Base-by-base conservation (phyloP, 495 filamentous ascomycete genomes). In the Trichoderma asperelloides region DNA sequence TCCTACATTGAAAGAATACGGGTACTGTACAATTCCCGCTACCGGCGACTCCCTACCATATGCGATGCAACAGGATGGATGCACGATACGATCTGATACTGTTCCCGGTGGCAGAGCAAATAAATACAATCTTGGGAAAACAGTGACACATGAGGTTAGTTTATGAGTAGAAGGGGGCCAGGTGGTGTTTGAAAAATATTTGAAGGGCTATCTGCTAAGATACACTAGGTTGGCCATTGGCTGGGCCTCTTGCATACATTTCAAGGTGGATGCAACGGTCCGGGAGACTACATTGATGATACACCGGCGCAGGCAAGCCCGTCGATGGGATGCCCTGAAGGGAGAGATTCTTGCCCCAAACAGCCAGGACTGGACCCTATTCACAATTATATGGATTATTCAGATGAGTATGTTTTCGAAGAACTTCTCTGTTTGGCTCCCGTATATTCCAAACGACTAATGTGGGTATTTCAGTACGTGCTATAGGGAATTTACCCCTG, bases 371-470 rank as follows among this genome's bases (percentile, higher is more conserved):
- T 79, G 15, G 86, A 87, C 73, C 81, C 86, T 27, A 87, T 89
- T 69, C 83, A 84, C 69, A 88, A 88, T 72, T 87, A 79, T 71
- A 88, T 89, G 85, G 87, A 89, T 72, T 88, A 88, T 69, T 81
- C 79, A 7, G 80, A 80, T 62, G 85, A 88, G 78, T 82, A 72
- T 75, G 74, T 79, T 37, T 37, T 47, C 41, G 28, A 15, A 18
- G 13, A 9, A 6, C 27, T 37, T 11, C 21, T 15, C 33, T 55
- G 11, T 4, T 11, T 8, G 2, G 9, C 43, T 55, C 9, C 47
- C 51, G 11, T 7, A 27, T 37, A n/a, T 11, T 16, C 18, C 57
- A 8, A 15, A 51, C 63, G 13, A 28, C 68, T 71, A 41, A 74
- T 68, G 23, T 37, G 11, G 1, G 13, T 37, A 16, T 39, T n/a